These are phyloP conservation scores for Candida anutae DNA, from an alignment of 1,139 yeast species.

Conservation along the genomic window DNA sequence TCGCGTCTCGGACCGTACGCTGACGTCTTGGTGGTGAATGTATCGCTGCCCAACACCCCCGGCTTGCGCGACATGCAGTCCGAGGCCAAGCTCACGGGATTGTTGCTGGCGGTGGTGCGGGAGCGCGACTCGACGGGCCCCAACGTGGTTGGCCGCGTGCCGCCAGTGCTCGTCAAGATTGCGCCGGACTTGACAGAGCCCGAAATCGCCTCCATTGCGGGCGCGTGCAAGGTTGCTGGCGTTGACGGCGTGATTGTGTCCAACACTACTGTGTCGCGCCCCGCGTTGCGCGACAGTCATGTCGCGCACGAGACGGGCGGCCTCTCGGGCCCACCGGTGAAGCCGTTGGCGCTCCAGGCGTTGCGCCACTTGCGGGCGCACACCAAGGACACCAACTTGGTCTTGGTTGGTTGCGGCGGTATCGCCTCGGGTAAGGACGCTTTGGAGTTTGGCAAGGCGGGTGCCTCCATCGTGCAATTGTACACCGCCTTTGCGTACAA, in stretches of 20 bases:
- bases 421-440: slow-evolving; percentile 80
- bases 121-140: slow-evolving; percentile 44
- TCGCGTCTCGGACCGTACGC: slow-evolving; percentile 74
- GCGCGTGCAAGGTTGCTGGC: slow-evolving; percentile 65
- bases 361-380: slow-evolving; percentile 62
- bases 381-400: slow-evolving; percentile 63
- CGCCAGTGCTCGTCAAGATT: slow-evolving; percentile 81
- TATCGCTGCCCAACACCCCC: slow-evolving; percentile 96
- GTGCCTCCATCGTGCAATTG: slow-evolving; percentile 79
- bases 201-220: slow-evolving; percentile 78
- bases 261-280: slow-evolving; percentile 85
- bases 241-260: slow-evolving; percentile 91
- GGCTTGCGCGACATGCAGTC: slow-evolving; percentile 83
- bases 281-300: slow-evolving; percentile 39
- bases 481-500: slow-evolving; percentile 89
- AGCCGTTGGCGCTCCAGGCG: slow-evolving; percentile 69
- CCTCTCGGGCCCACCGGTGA: slow-evolving; percentile 85
- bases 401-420: slow-evolving; percentile 93
- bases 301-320: slow-evolving; percentile 70
- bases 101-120: slow-evolving; percentile 56
- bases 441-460: slow-evolving; percentile 85
- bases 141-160: slow-evolving; percentile 37
- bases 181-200: slow-evolving; percentile 88
- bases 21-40: slow-evolving; percentile 83
- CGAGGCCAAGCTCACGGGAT: slow-evolving; percentile 60